A percentile compares a stretch with the other conserved stretches of the same genome.
phyloP scores from a whole-genome alignment of 176 grass and related monocot species.

The Triticum turgidum region DNA sequence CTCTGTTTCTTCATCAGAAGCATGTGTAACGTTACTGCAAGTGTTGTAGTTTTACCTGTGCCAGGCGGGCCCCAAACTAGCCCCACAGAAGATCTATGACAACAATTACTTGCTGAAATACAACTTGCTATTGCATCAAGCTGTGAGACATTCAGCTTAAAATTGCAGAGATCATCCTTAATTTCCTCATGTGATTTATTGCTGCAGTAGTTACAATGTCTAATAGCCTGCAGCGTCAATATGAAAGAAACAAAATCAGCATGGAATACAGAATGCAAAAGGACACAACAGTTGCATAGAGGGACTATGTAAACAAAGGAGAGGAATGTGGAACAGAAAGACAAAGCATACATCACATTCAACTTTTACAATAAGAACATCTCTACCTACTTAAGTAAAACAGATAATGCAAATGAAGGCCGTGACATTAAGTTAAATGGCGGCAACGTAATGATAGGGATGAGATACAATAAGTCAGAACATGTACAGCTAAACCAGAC shows the following conservation, averaged over 20 bases:
- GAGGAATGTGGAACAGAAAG: background rate
- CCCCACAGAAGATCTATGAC: constrained; percentile 47
- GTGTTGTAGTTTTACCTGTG: constrained; percentile 83
- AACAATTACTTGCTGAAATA: constrained; percentile 46
- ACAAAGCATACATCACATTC: background rate
- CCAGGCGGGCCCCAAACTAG: constrained; percentile 86
- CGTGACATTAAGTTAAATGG: background rate
- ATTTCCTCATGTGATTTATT: constrained; percentile 36
- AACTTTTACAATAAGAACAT: constrained; percentile 10
- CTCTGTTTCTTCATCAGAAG: constrained; percentile 57
- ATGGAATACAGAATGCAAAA: constrained; percentile 18
- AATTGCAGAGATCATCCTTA: constrained; percentile 34
- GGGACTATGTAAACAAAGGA: constrained; percentile 23
- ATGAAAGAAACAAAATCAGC: background rate
- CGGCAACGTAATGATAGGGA: background rate
- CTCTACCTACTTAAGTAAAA: background rate
- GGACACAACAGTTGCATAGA: constrained; percentile 19
- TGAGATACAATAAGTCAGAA: background rate
- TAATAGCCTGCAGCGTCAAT: constrained; percentile 37
- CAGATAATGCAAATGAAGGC: constrained; percentile 1
- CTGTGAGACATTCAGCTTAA: constrained; percentile 70
- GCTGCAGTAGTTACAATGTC: constrained; percentile 44
- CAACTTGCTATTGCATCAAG: constrained; percentile 53
- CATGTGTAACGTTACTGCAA: constrained; percentile 58
- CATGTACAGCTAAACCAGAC: constrained; percentile 19